Evolutionary conservation across 192 early-diverging fungal genomes (phyloP), one percentile per base, ranked within the genome.

Genomic region (Coemansia furcata): DNA sequence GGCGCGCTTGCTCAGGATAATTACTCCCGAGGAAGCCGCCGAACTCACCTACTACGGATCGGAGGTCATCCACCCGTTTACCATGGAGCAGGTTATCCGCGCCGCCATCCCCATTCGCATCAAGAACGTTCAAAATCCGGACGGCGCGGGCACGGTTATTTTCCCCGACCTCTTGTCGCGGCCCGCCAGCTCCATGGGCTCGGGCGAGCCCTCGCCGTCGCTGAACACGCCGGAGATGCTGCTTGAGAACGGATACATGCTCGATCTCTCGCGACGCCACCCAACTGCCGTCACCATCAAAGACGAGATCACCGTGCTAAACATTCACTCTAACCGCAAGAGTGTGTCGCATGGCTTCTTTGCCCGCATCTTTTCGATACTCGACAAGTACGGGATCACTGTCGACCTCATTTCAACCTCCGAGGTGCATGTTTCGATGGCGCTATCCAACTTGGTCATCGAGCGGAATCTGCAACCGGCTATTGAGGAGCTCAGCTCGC

Each of bases 231-330:
- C 85, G 6, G 76, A 83, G 61, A 78, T 90, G 39, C 78, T 92
- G 63, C 76, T 87, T 29, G 87, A 90, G 58, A 92, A 90, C 72
- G 90, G 90, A n/a, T 91, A 91, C 60, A 85, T 83, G 69, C 76
- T 87, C 10, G 91, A 92, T 66, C 76, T 92, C 23, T 87, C 88
- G 39, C 86, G 88, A 54, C 87, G 87, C 62, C 93, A 94, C 65
- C 93, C 97, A 33, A 99, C 96, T 0, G 97, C 97, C 44, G 94
- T 97, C n/a, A 99, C 97, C 29, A 98, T 99, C 86, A 99, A 99
- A 68, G 95, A 99, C 71, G 87, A 93, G 62, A 92, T 98, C 33
- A 92, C 92, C 44, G 94, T 99, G 17, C 84, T 99, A 33, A 99
- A 98, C 85, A 89, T 99, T 29, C 95, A 97, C 71, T 98, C 96